phyloP scores from a whole-genome alignment of 2,329 filamentous ascomycete genomes.

The Aspergillus phoenicis region DNA sequence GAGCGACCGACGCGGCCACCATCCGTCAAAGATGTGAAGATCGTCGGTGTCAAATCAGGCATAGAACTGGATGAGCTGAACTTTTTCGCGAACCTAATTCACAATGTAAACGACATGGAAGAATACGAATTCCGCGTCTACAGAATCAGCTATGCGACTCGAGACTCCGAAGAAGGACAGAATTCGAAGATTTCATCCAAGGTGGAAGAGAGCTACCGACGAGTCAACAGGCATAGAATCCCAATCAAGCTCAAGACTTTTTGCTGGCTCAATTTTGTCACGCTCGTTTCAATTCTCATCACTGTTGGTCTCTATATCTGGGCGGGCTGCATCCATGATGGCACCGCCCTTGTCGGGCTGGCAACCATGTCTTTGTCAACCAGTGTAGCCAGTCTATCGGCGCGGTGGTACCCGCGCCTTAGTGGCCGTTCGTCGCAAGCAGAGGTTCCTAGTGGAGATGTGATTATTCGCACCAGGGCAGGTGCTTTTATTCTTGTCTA shows the following conservation, averaged over 20 bases:
- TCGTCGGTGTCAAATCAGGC: slow-evolving; percentile 61
- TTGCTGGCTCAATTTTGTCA: slow-evolving; percentile 52
- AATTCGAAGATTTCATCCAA: not conserved
- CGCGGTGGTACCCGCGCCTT: slow-evolving; percentile 60
- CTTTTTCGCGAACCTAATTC: slow-evolving; percentile 65
- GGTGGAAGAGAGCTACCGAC: not conserved
- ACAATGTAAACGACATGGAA: slow-evolving; percentile 37
- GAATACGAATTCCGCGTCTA: slow-evolving; percentile 14
- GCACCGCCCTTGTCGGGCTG: slow-evolving; percentile 56
- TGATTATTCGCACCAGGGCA: slow-evolving; percentile 64
- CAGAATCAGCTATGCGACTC: slow-evolving; percentile 2
- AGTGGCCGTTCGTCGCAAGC: slow-evolving; percentile 54
- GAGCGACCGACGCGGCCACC: slow-evolving; percentile 59
- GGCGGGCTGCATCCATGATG: slow-evolving; percentile 47
- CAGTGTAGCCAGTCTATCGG: slow-evolving; percentile 59
- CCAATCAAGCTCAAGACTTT: not conserved
- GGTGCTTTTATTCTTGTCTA: slow-evolving; percentile 62
- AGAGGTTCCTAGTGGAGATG: slow-evolving; percentile 58
- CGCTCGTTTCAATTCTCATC: slow-evolving; percentile 52
- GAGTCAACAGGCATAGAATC: not conserved
- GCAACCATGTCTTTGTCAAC: slow-evolving; percentile 56
- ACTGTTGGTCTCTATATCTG: slow-evolving; percentile 24
- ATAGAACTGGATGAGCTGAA: slow-evolving; percentile 58
- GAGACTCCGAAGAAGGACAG: not conserved
- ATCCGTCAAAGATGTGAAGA: slow-evolving; percentile 53